These are phyloP conservation scores for Massariosphaeria phaeospora DNA, from an alignment of 495 filamentous ascomycete species.

Conservation along the genomic window DNA sequence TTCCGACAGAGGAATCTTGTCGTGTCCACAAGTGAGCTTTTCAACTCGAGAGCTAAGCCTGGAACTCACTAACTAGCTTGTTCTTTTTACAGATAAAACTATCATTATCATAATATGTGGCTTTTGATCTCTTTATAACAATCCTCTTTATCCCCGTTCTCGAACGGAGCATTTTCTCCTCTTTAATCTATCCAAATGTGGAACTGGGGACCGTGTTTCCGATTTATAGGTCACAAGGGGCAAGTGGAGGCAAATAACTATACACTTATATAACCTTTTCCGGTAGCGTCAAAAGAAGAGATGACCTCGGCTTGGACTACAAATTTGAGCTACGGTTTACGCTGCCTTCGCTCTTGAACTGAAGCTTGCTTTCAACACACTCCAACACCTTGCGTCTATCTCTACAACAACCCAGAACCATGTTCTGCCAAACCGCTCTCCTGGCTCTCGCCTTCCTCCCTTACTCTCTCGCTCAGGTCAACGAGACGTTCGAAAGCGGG, in stretches of 20 bases:
- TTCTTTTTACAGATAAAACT: no score
- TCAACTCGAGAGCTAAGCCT: no score
- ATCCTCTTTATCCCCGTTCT: no score
- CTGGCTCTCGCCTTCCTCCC: slow-evolving; percentile 47
- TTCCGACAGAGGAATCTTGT: no score
- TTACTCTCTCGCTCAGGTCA: slow-evolving; percentile 47
- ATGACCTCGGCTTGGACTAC: slow-evolving; percentile 16
- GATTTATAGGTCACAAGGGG: slow-evolving; percentile 1
- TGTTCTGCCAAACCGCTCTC: slow-evolving; percentile 46
- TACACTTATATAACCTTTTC: slow-evolving; percentile 7
- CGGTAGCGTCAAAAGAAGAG: slow-evolving; percentile 7
- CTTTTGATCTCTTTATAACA: no score
- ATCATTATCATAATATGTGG: no score
- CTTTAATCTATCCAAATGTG: slow-evolving; percentile 25
- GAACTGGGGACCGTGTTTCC: slow-evolving; percentile 4
- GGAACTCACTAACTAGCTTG: no score
- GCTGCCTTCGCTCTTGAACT: slow-evolving; percentile 18
- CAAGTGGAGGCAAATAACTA: neutral
- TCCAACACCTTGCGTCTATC: slow-evolving; percentile 16
- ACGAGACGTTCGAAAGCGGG: slow-evolving; percentile 52
- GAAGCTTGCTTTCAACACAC: slow-evolving; percentile 7
- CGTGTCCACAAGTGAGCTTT: no score
- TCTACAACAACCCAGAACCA: slow-evolving; percentile 35
- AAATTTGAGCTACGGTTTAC: slow-evolving; percentile 36
- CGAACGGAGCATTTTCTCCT: neutral